Evolutionary conservation across 257 asterid species (phyloP).

Genomic region (Asclepias syriaca): DNA sequence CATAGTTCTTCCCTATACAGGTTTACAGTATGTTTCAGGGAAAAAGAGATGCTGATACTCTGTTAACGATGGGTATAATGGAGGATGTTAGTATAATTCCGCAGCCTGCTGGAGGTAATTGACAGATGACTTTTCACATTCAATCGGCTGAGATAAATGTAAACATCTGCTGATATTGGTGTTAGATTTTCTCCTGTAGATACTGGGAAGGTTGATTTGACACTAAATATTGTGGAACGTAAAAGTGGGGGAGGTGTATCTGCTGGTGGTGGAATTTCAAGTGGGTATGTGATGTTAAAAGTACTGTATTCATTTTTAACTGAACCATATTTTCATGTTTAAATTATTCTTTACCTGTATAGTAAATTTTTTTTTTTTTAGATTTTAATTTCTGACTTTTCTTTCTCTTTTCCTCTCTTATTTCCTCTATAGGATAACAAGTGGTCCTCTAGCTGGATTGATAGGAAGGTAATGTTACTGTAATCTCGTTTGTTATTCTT

Average conservation of each 20-base stretch:
- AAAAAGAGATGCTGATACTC: slow-evolving; percentile 90
- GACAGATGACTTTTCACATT: background rate
- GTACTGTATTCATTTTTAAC: slow-evolving; percentile 4
- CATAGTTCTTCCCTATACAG: slow-evolving; percentile 28
- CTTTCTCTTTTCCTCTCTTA: slow-evolving; percentile 16
- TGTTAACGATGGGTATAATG: slow-evolving; percentile 93
- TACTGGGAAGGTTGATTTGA: slow-evolving; percentile 81
- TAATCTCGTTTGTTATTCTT: slow-evolving; percentile 1
- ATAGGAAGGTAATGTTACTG: slow-evolving; percentile 71
- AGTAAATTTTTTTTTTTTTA: background rate
- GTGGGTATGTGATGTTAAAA: slow-evolving; percentile 63
- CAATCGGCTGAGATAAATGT: background rate
- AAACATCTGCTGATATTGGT: background rate
- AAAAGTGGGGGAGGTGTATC: slow-evolving; percentile 85
- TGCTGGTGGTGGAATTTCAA: slow-evolving; percentile 98
- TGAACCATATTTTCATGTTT: background rate
- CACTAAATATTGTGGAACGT: slow-evolving; percentile 91
- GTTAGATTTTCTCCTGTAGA: slow-evolving; percentile 31
- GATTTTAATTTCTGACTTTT: slow-evolving; percentile 10
- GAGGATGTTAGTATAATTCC: slow-evolving; percentile 96
- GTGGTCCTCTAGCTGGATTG: slow-evolving; percentile 96
- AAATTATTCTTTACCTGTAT: background rate
- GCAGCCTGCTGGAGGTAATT: slow-evolving; percentile 89
- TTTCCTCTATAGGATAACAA: slow-evolving; percentile 58
- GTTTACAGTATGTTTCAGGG: slow-evolving; percentile 99